Base-by-base conservation (phyloP, 495 filamentous ascomycete genomes). In the Ascobolus immersus region DNA sequence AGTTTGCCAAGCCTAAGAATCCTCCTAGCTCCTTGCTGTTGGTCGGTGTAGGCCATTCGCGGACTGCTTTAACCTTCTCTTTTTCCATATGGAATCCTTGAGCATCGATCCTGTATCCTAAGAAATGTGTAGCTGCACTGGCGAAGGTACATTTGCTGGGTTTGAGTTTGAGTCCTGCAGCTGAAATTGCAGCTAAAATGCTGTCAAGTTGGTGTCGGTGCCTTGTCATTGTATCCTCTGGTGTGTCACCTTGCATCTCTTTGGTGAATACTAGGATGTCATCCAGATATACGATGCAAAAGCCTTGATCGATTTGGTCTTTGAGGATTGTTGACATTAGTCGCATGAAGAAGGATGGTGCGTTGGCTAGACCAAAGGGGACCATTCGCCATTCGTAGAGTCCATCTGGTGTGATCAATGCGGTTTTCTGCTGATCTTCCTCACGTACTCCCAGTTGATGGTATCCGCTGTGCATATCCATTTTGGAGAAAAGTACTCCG, bases 1-100 rank as follows among this genome's bases (percentile, higher is more conserved):
- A 56, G 40, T 56, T 56, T 9, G 34, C 35, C 33, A 55, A 55
- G 4, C 42, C 46, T 36, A 52, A 34, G 30, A 56, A 53, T 1
- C 14, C 18, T 32, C 34, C 35, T 1, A 53, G 37, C 15, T 39
- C 52, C 19, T 49, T 45, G 5, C 45, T 29, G 10, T 25, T 45
- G 15, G 9, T 41, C 8, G 37, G 44, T 7, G 23, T 15, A 20
- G 38, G 13, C 46, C 39, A 55, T 20, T 50, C 28, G n/a, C 23
- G 10, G 25, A 55, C 44, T 11, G 44, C 45, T 5, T 30, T 17
- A 21, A 52, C 39, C 35, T 55, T 55, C 9, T 19, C 39, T 9
- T 34, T 40, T 35, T 54, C 43, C 33, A 54, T 50, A n/a, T 28
- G 9, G 9, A 54, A 41, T 2, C 43, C 41, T 13, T 45, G 35